Percentiles rank a stretch among this genome's conserved stretches.
Evolutionary conservation across 345 rosid species (phyloP).

Genomic region (Citrus sinensis): DVS_A1.0 CM039168.1:27734501-27735000

Average conservation of each 20-base stretch:
- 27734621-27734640: constrained; percentile 87
- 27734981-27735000: background rate
- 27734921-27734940: background rate
- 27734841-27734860: background rate
- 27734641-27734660: constrained; percentile 95
- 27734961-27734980: background rate
- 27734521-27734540: background rate
- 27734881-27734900: background rate
- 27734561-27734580: constrained; percentile 29
- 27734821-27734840: background rate
- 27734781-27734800: background rate
- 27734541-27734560: constrained; percentile 8
- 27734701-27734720: background rate
- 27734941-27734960: background rate
- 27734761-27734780: background rate
- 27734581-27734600: constrained; percentile 99
- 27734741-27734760: background rate
- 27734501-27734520: background rate
- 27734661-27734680: constrained; percentile 71
- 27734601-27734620: constrained; percentile 96
- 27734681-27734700: background rate
- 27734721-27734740: background rate
- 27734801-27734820: background rate
- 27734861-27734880: background rate
- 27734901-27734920: background rate